Evolutionary conservation across 371 early-diverging fungal species (phyloP).

Genomic region (Umbelopsis sp.): DNA sequence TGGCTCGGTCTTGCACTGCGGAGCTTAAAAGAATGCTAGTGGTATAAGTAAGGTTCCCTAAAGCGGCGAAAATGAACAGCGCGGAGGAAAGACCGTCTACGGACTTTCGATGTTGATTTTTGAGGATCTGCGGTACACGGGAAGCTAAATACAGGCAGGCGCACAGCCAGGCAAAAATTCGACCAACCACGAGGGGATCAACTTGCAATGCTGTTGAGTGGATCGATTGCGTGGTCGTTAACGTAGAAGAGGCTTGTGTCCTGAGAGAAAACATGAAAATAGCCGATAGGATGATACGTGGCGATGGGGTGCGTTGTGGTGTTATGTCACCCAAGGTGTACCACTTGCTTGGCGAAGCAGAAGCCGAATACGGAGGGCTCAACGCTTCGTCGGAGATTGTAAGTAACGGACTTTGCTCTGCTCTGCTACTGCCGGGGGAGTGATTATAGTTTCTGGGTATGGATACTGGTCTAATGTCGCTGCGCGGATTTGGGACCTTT

Average conservation of each 20-base stretch:
- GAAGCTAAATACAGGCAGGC: conserved; percentile 66
- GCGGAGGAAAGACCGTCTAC: conserved; percentile 65
- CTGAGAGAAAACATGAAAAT: conserved; percentile 5
- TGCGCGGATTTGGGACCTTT: background rate
- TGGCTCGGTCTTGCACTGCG: conserved; percentile 18
- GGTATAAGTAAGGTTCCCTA: conserved; percentile 71
- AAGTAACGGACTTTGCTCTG: conserved; percentile 13
- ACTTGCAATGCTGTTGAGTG: background rate
- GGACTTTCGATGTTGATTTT: conserved; percentile 61
- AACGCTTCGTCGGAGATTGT: background rate
- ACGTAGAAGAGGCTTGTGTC: background rate
- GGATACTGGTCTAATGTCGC: background rate
- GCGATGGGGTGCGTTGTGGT: background rate
- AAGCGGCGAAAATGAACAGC: conserved; percentile 70
- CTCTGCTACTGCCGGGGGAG: background rate
- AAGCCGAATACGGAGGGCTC: conserved; percentile 41
- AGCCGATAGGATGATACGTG: conserved; percentile 6
- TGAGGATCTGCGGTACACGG: conserved; percentile 70
- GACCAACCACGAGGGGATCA: conserved; percentile 41
- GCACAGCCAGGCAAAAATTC: conserved; percentile 66
- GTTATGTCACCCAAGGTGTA: conserved; percentile 32
- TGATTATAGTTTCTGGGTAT: conserved; percentile 16
- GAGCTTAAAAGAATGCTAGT: conserved; percentile 52
- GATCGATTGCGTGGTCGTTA: background rate
- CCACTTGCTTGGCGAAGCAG: conserved; percentile 53